phyloP scores from a whole-genome alignment of 2,329 filamentous ascomycete genomes.

The Beauveria australis region DNA sequence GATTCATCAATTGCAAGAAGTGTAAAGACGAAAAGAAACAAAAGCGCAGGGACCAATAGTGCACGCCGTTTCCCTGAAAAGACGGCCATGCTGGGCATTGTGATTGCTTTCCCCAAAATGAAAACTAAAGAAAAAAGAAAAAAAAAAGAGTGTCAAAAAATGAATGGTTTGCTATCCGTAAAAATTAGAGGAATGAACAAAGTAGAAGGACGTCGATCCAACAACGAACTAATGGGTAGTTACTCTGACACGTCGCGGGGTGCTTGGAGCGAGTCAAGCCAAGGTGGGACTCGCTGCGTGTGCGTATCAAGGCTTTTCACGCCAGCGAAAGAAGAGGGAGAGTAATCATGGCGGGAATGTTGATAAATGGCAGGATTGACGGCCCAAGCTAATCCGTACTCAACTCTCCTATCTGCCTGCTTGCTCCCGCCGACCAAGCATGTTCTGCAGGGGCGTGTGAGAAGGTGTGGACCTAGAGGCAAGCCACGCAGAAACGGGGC shows the following conservation, averaged over 20 bases:
- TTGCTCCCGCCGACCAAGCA: not conserved
- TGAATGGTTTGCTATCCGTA: not conserved
- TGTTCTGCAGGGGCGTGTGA: not conserved
- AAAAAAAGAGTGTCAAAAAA: not conserved
- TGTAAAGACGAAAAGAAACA: slow-evolving; percentile 5
- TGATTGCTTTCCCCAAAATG: not conserved
- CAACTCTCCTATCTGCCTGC: not conserved
- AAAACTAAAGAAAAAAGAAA: not conserved
- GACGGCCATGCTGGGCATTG: not conserved
- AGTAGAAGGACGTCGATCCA: not conserved
- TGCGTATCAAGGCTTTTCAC: too few species aligned
- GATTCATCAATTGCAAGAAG: slow-evolving; percentile 8
- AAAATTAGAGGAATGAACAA: not conserved
- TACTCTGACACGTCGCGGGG: too few species aligned
- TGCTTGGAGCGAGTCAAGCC: not conserved
- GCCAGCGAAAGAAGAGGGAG: not conserved
- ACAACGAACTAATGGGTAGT: too few species aligned
- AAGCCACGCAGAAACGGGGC: not conserved
- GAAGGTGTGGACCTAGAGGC: not conserved
- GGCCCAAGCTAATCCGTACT: not conserved
- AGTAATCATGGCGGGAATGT: not conserved
- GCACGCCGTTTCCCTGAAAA: not conserved
- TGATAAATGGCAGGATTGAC: not conserved
- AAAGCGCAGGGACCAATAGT: not conserved
- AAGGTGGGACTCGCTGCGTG: not conserved